Base-by-base conservation (phyloP, 371 early-diverging fungal genomes). In the Umbelopsis sp. region DNA sequence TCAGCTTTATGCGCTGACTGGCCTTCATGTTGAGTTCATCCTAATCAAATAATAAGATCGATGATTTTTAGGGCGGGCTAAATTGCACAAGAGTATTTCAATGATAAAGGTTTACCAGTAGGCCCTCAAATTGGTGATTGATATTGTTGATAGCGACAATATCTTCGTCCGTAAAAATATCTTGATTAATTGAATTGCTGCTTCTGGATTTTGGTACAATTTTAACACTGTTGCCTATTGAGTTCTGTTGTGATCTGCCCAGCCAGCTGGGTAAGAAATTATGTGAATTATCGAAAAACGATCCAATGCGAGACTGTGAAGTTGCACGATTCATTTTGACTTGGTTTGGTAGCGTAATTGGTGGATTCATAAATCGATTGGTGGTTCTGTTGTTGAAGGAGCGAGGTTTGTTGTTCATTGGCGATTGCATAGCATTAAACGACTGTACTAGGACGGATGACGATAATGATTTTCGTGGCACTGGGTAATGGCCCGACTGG, bases 21-120 rank as follows among this genome's bases (percentile, higher is more conserved):
- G 81, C 85, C 66, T 85, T 86, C 80, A 87, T 88, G 66, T 88
- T 80, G n/a, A 88, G 75, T 50, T 88, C 84, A 52, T 84, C 82
- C 85, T 86, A 71, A 2, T 29, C 29, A 4, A 29, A 29, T 22
- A 22, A 22, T 22, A 29, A 29, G 29, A 29, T 29, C 22, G 22
- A 22, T 22, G 22, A 29, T 29, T 29, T 29, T 29, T 29, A 29
- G 29, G 29, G 29, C 29, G 29, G 29, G 29, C 29, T 29, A 29
- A 29, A 29, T 4, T 29, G 29, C 22, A 22, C 22, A 29, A 29
- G 29, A 29, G 20, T 63, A 29, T 24, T 65, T 6, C 20, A 2
- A 44, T 2, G 20, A 14, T 1, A 5, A 35, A 14, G 29, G 44
- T 8, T 63, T 70, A 72, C 74, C 63, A 76, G 67, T 35, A 76